phyloP scores from a whole-genome alignment of 1,284 basidiomycete species.

The Ganoderma lingzhi region DNA sequence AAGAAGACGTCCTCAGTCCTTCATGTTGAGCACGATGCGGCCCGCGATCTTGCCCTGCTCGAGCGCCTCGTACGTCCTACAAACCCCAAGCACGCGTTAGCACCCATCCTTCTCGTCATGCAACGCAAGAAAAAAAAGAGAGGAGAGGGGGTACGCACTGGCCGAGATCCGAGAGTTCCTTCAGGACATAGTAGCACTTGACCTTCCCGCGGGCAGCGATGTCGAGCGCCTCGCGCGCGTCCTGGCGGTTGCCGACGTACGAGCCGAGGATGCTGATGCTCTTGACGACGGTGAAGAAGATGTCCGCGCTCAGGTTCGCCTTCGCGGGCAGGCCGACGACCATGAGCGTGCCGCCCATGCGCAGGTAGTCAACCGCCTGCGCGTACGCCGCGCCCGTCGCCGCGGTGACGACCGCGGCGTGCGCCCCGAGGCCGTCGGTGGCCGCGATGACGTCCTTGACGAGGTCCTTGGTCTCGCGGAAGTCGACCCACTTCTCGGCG shows the following conservation, averaged over 20 bases:
- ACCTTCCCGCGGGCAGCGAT: conserved; percentile 81
- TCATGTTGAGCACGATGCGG: conserved; percentile 67
- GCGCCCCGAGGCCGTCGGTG: conserved; percentile 78
- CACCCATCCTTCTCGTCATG: no score
- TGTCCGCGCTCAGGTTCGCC: conserved; percentile 69
- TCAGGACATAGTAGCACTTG: conserved; percentile 63
- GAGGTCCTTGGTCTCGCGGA: conserved; percentile 68
- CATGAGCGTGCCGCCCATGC: conserved; percentile 75
- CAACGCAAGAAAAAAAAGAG: no score
- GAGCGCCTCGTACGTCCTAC: conserved; percentile 64
- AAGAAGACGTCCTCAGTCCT: conserved; percentile 21
- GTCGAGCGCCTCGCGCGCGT: conserved; percentile 78
- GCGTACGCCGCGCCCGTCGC: conserved; percentile 69
- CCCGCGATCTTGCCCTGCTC: conserved; percentile 65
- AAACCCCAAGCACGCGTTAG: conserved; percentile 1
- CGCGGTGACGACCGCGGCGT: conserved; percentile 77
- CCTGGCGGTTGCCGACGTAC: conserved; percentile 82
- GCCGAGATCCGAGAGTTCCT: conserved; percentile 62
- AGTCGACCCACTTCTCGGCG: conserved; percentile 85
- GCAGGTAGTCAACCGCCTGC: conserved; percentile 79
- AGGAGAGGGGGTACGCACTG: conserved; percentile 46
- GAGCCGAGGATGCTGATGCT: conserved; percentile 75
- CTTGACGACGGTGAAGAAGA: conserved; percentile 84
- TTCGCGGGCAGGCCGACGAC: conserved; percentile 78
- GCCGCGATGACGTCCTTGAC: conserved; percentile 68